phyloP scores from a whole-genome alignment of 2,329 filamentous ascomycete species.

The Aspergillus japonicus region DNA sequence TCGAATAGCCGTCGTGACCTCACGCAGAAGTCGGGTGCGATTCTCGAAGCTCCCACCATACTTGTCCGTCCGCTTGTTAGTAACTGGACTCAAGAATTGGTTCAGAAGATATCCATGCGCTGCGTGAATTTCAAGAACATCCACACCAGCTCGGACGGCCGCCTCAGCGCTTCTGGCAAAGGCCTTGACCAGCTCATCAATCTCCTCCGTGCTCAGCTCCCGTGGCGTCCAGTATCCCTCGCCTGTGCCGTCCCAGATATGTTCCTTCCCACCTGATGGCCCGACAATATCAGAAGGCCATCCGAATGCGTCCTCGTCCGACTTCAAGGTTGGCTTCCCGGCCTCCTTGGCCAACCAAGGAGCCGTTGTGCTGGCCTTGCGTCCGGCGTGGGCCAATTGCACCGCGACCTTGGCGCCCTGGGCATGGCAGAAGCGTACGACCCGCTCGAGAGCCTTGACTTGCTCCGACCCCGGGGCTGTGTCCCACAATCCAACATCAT shows the following conservation, averaged over 20 bases:
- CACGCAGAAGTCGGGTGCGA: conserved; percentile 64
- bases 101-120: conserved; percentile 77
- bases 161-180: conserved; percentile 60
- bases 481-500: conserved; percentile 65
- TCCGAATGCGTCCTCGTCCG: conserved; percentile 54
- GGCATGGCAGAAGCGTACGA: conserved; percentile 74
- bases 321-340: conserved; percentile 23
- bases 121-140: conserved; percentile 74
- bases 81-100: conserved; percentile 65
- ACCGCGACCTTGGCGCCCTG: conserved; percentile 75
- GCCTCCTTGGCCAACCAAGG: conserved; percentile 41
- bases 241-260: conserved; percentile 61
- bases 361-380: conserved; percentile 57
- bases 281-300: conserved; percentile 52
- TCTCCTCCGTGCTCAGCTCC: conserved; percentile 66
- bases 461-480: conserved; percentile 60
- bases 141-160: conserved; percentile 68
- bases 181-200: conserved; percentile 60
- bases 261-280: conserved; percentile 44
- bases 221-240: conserved; percentile 61
- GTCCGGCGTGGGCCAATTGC: conserved; percentile 77
- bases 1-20: conserved; percentile 62
- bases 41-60: conserved; percentile 59
- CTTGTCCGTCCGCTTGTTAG: conserved; percentile 63
- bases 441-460: conserved; percentile 63